Evolutionary conservation across 352 stramenopile genomes (phyloP).

Genomic region (Thraustotheca clavata): DNA sequence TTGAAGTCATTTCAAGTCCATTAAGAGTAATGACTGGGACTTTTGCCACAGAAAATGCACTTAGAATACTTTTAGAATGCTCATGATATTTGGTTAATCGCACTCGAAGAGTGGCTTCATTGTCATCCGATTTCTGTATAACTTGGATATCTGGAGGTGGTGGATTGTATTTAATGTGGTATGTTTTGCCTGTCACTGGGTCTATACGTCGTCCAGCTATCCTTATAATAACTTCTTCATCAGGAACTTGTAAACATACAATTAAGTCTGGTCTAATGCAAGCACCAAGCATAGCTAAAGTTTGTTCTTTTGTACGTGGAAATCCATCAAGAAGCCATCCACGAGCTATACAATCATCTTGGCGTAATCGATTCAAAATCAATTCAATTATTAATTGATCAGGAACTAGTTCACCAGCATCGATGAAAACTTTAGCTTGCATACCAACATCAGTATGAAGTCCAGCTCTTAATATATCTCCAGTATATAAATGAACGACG

Average conservation of each 20-base stretch:
- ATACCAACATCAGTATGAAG: constrained; percentile 45
- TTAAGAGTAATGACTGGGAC: constrained; percentile 27
- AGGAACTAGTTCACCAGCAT: constrained; percentile 38
- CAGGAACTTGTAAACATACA: constrained; percentile 90
- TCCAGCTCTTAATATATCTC: constrained; percentile 86
- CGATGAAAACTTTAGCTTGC: constrained; percentile 37
- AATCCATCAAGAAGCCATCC: constrained; percentile 92
- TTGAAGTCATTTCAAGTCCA: constrained; percentile 22
- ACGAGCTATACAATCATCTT: constrained; percentile 57
- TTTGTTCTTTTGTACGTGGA: constrained; percentile 76
- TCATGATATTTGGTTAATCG: constrained; percentile 83
- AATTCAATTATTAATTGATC: constrained; percentile 46
- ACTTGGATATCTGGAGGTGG: constrained; percentile 58
- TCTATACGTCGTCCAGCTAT: constrained; percentile 95
- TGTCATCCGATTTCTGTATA: constrained; percentile 90
- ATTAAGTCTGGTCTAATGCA: constrained; percentile 87
- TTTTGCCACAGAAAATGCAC: constrained; percentile 25
- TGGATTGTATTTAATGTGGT: constrained; percentile 96
- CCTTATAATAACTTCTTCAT: constrained; percentile 92
- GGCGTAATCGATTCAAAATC: constrained; percentile 54
- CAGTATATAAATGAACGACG: constrained; percentile 87
- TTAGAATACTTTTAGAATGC: constrained; percentile 47
- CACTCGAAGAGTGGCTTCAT: constrained; percentile 85
- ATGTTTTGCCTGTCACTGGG: constrained; percentile 89
- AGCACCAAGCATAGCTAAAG: constrained; percentile 60